Evolutionary conservation across 164 flowering plant genomes (phyloP), one percentile per base, ranked within the genome.

Genomic region (Warburgia ugandensis): DNA sequence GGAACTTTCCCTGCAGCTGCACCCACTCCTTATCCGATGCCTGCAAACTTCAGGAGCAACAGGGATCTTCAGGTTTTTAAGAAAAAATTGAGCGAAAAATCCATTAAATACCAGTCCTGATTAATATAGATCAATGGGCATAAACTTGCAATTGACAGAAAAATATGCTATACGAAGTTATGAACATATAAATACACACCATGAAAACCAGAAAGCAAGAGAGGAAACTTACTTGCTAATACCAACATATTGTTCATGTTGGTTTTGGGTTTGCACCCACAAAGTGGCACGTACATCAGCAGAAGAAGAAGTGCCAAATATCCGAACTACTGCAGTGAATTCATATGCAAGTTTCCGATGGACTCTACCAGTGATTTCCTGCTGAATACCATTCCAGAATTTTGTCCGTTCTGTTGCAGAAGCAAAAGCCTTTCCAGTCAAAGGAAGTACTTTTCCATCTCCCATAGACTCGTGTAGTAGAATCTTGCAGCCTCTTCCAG

Each of bases 301-400:
- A 59, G 27, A 71, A 13, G 68, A 53, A 7, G 46, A 16, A 42
- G 75, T 74, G 45, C 96, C 92, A 60, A 45, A 81, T 54, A 85
- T 77, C 17, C 96, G 75, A 50, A 91, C 95, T 8, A 71, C 36
- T 6, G 94, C 90, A 56, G 73, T 52, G 31, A 75, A 76, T 30
- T 78, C 81, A 58, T 91, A 91, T 23, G 74, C 90, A 57, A 81
- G 81, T 74, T 87, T 87, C 54, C 88, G 35, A 59, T 81, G 76
- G 29, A 83, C 75, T 50, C 81, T 69, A 58, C 81, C 94, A 7
- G 94, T 85, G 56, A 92, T 83, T 48, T 81, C 98, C 69, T 88
- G 98, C 69, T 88, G 95, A 64, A 91, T 78, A 1, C 96, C 96
- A 33, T 87, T 87, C 96, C 96, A 91, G 54, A 29, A 68, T 58